Base-by-base conservation (phyloP, 2,329 filamentous ascomycete species). In the Biscogniauxia marginata region DNA sequence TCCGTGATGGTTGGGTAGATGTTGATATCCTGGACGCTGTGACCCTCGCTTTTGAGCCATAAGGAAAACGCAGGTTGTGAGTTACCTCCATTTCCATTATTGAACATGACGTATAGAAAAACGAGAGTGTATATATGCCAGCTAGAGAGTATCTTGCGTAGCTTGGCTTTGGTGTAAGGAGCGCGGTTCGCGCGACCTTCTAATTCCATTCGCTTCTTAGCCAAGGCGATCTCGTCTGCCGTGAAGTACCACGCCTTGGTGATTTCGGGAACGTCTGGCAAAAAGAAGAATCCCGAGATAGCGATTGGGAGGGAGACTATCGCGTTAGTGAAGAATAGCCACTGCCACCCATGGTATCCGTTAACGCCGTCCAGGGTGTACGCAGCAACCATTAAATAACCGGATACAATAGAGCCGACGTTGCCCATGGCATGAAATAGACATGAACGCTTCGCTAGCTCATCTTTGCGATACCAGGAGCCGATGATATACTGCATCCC, bases 1-100 rank as follows among this genome's bases (percentile, higher is more conserved):
- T 78, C 76, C 0, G 77, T 79, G 25, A 84, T 81, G 8, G 86
- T 87, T 1, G 86, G 81, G 52, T 81, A 82, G 1, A 76, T 70
- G 60, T 84, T 62, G 34, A 62, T 48, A 16, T 52, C 50, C 7
- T 8, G 22, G 13, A 39, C 13, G 9, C 30, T 39, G 13, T 77
- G 77, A 20, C 71, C 67, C 58, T 54, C 76, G 66, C 47, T 69
- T 63, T 77, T 77, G 45, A 77, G 62, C 73, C 74, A 77, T 2
- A 77, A 61, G 4, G 71, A 65, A 22, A 77, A 67, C 3, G 74
- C 65, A n/a, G 66, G 68, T 9, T 75, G 63, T 23, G 71, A 73
- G 1, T 63, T 66, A 0, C 71, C 73, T 1, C 70, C 66, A 0
- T 67, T 65, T 3, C 64, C 65, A 48, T 73, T 74, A 62, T 75